phyloP scores from a whole-genome alignment of 768 basidiomycete species.

The Multifurca ochricompacta region DNA sequence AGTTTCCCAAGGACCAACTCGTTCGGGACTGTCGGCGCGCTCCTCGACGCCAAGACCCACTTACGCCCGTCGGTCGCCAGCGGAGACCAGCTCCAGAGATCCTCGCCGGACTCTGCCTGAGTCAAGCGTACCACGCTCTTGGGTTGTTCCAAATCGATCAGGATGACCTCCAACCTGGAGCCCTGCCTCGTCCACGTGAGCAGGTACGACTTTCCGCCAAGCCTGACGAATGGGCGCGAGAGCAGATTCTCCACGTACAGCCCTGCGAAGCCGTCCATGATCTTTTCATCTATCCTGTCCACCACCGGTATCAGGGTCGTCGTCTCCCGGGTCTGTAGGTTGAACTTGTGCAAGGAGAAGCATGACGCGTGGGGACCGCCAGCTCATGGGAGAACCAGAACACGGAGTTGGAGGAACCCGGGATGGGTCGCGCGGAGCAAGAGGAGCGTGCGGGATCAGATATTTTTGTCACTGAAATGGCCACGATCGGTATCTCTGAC shows the following conservation, averaged over 20 bases:
- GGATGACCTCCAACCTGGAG: slow-evolving; percentile 22
- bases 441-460: slow-evolving; percentile 12
- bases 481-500: neutral
- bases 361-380: slow-evolving; percentile 29
- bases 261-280: slow-evolving; percentile 27
- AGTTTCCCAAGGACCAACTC: slow-evolving; percentile 23
- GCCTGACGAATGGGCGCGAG: slow-evolving; percentile 23
- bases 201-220: slow-evolving; percentile 7
- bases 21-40: slow-evolving; percentile 14
- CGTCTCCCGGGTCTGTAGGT: slow-evolving; percentile 6
- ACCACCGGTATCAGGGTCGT: slow-evolving; percentile 21
- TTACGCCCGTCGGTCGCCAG: slow-evolving; percentile 17
- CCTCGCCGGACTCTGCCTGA: slow-evolving; percentile 12
- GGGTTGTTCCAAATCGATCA: slow-evolving; percentile 18
- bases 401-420: slow-evolving; percentile 4
- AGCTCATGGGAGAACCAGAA: slow-evolving; percentile 28
- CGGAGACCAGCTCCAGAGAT: slow-evolving; percentile 20
- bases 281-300: slow-evolving; percentile 4
- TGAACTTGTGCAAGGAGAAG: slow-evolving; percentile 22
- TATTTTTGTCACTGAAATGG: slow-evolving; percentile 3
- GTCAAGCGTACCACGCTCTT: slow-evolving; percentile 12
- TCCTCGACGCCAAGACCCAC: slow-evolving; percentile 20
- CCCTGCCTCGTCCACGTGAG: slow-evolving; percentile 22
- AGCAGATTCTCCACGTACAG: slow-evolving; percentile 27
- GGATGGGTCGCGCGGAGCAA: slow-evolving; percentile 22